Percentiles rank a stretch among this genome's conserved stretches.
Evolutionary conservation across 768 basidiomycete genomes (phyloP).

Genomic region (Hygrocybe coccinea): DNA sequence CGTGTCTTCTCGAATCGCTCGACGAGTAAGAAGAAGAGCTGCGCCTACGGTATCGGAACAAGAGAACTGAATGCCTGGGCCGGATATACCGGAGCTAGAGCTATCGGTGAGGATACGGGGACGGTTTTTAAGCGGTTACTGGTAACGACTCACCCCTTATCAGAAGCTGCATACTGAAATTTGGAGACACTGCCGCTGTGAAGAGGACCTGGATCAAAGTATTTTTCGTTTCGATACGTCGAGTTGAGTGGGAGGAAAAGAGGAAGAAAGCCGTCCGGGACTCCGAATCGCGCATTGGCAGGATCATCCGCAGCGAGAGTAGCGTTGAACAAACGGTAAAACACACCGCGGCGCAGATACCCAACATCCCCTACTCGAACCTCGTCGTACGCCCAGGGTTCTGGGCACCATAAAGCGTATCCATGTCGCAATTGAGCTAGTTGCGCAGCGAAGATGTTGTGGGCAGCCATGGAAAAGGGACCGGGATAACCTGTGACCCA

Average conservation of each 20-base stretch:
- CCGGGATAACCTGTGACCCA: too few relatives aligned
- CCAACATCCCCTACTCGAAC: conserved; percentile 12
- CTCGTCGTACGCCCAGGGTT: conserved; percentile 2
- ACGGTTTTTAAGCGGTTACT: too few relatives aligned
- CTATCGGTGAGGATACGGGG: too few relatives aligned
- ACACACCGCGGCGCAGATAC: conserved; percentile 9
- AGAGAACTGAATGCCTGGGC: not conserved
- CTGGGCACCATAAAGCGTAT: conserved; percentile 3
- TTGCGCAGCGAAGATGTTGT: not conserved
- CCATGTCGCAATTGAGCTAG: not conserved
- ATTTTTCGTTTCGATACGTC: not conserved
- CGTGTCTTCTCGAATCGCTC: not conserved
- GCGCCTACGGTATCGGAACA: not conserved
- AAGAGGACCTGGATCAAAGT: not conserved
- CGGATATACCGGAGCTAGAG: not conserved
- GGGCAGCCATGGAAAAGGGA: not conserved
- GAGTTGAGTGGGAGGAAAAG: too few relatives aligned
- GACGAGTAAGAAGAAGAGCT: not conserved
- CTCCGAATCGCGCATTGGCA: conserved; percentile 1
- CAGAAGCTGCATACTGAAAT: too few relatives aligned
- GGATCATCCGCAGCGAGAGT: conserved; percentile 8
- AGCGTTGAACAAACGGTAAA: conserved; percentile 13
- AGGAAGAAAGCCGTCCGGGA: not conserved
- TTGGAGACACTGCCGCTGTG: not conserved
- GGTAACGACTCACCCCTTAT: too few relatives aligned